phyloP scores from a whole-genome alignment of 2,329 filamentous ascomycete species.

The Trichoderma semiorbis region DNA sequence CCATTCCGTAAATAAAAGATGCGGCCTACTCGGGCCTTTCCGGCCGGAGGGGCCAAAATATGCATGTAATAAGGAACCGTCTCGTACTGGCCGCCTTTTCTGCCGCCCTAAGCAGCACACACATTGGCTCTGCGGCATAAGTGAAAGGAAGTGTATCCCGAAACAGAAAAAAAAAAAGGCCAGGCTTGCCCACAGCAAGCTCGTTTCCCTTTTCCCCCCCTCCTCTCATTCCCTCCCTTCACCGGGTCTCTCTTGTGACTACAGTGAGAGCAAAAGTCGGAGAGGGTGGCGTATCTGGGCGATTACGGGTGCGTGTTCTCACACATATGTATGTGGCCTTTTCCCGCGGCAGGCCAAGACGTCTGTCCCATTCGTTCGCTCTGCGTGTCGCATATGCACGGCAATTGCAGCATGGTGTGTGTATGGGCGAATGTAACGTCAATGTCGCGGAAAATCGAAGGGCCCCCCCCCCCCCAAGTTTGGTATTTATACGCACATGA shows the following conservation, averaged over 20 bases:
- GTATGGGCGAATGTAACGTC: conserved; percentile 26
- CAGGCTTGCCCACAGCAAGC: conserved; percentile 9
- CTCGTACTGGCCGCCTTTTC: conserved; percentile 2
- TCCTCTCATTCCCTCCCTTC: conserved; percentile 13
- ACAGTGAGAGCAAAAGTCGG: neutral
- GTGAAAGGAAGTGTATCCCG: conserved; percentile 4
- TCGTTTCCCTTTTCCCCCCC: neutral
- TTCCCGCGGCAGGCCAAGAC: conserved; percentile 17
- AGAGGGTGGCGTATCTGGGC: conserved; percentile 17
- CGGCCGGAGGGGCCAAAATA: conserved; percentile 14
- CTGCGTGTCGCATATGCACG: conserved; percentile 19
- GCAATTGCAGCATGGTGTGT: conserved; percentile 20
- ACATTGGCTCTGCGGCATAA: conserved; percentile 3
- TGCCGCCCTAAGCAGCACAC: conserved; percentile 6
- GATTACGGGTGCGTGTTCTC: conserved; percentile 7
- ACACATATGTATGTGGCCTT: conserved; percentile 18
- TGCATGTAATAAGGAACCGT: conserved; percentile 18
- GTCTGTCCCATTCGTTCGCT: conserved; percentile 17
- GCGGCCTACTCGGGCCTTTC: conserved; percentile 18
- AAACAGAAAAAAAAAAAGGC: conserved; percentile 9
- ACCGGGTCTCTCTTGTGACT: conserved; percentile 9
- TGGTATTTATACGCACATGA: conserved; percentile 20
- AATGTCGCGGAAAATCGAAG: conserved; percentile 25
- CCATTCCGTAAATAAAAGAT: conserved; percentile 13
- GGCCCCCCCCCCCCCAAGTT: conserved; percentile 11